These are phyloP conservation scores for Arctium minus DNA, from an alignment of 129 eudicot genomes.

Conservation along the genomic window DNA sequence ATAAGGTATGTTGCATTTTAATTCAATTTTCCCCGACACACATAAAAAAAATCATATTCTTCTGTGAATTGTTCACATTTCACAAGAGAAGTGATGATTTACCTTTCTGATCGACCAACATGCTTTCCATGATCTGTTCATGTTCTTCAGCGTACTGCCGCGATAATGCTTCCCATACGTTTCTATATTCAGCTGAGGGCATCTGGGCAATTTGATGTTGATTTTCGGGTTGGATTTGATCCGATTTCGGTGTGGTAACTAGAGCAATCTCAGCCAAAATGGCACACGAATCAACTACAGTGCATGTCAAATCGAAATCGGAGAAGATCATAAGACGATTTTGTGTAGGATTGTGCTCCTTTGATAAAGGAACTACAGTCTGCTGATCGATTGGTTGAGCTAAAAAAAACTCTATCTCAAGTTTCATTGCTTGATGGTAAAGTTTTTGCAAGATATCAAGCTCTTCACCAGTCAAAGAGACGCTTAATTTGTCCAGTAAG, in stretches of 20 bases:
- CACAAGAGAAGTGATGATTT: neutral
- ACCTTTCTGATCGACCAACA: conserved; percentile 53
- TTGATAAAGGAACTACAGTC: conserved; percentile 58
- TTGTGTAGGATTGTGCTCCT: conserved; percentile 37
- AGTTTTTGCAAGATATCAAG: conserved; percentile 70
- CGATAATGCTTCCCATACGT: conserved; percentile 62
- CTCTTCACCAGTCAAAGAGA: conserved; percentile 76
- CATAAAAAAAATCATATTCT: neutral
- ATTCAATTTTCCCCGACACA: too few species aligned
- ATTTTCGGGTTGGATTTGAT: conserved; percentile 32
- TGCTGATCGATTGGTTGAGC: conserved; percentile 65
- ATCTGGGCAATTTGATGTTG: conserved; percentile 48
- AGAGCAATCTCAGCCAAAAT: conserved; percentile 73
- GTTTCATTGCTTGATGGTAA: conserved; percentile 83
- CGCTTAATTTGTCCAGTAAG: conserved; percentile 77
- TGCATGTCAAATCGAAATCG: conserved; percentile 93
- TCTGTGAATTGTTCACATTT: neutral
- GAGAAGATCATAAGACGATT: conserved; percentile 51
- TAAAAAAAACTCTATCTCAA: conserved; percentile 62
- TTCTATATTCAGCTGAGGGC: conserved; percentile 53
- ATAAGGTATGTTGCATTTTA: neutral
- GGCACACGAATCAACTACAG: conserved; percentile 88
- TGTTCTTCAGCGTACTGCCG: conserved; percentile 69
- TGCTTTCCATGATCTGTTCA: conserved; percentile 61
- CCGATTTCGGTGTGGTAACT: conserved; percentile 55